phyloP scores from a whole-genome alignment of 2,329 filamentous ascomycete species.

The Pseudogymnoascus sp. region DNA sequence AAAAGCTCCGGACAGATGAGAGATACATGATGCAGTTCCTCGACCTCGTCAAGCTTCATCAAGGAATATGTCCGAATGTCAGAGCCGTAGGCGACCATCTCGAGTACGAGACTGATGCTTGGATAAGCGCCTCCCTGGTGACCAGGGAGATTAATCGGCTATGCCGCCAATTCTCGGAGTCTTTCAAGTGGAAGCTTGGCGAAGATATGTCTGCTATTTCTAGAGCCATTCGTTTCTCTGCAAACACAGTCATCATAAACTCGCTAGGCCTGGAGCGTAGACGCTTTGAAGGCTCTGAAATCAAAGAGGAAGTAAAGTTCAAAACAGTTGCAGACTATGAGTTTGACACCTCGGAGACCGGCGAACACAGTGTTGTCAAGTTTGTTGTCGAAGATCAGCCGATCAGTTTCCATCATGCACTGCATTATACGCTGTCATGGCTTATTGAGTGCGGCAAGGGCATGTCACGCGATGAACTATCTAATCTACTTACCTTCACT shows the following conservation, averaged over 20 bases:
- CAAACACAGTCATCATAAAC: constrained; percentile 78
- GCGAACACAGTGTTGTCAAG: constrained; percentile 60
- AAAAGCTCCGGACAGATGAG: constrained; percentile 70
- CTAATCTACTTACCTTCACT: constrained; percentile 61
- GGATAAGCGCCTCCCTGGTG: constrained; percentile 92
- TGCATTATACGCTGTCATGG: constrained; percentile 96
- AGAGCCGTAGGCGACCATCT: constrained; percentile 91
- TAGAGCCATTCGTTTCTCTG: constrained; percentile 62
- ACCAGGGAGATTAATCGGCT: constrained; percentile 92
- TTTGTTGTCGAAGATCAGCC: constrained; percentile 83
- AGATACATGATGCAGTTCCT: constrained; percentile 91
- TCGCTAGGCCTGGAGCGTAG: constrained; percentile 82
- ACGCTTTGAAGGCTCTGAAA: constrained; percentile 77
- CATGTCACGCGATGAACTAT: constrained; percentile 59
- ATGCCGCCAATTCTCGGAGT: constrained; percentile 78
- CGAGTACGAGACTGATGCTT: constrained; percentile 95
- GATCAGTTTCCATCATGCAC: constrained; percentile 94
- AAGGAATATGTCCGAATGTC: constrained; percentile 92
- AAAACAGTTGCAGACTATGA: constrained; percentile 71
- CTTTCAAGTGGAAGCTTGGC: constrained; percentile 64
- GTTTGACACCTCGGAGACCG: constrained; percentile 50
- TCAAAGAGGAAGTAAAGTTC: constrained; percentile 79
- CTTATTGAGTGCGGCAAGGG: constrained; percentile 80
- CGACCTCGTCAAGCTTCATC: constrained; percentile 89
- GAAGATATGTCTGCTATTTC: constrained; percentile 59